Conservation (phyloP, 306 rosid species). For the Lablab purpureus region DNA sequence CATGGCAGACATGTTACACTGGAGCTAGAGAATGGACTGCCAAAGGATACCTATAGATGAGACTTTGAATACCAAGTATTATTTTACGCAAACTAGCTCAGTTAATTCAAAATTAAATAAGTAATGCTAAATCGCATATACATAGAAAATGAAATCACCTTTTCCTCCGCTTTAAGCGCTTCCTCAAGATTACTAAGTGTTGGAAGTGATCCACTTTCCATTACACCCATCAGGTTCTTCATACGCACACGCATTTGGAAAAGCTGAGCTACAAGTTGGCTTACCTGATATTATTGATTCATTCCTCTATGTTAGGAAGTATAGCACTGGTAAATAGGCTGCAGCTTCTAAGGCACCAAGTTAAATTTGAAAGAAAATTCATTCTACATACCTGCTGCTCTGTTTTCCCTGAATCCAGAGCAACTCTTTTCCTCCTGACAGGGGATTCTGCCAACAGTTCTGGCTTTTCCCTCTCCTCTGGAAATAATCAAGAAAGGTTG, state of each 20-base stretch:
- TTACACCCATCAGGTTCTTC: conserved; percentile 93
- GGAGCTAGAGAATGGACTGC: conserved; percentile 6
- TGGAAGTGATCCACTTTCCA: conserved; percentile 92
- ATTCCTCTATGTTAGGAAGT: conserved; percentile 35
- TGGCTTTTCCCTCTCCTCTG: conserved; percentile 98
- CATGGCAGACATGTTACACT: not conserved
- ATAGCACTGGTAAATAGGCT: conserved; percentile 24
- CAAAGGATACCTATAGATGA: conserved; percentile 24
- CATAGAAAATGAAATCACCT: conserved; percentile 60
- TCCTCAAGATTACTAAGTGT: conserved; percentile 87
- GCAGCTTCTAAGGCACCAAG: conserved; percentile 16
- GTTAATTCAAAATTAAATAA: conserved; percentile 1
- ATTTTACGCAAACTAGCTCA: conserved; percentile 6
- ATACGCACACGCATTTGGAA: conserved; percentile 97
- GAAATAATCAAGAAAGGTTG: conserved; percentile 44
- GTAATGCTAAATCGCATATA: conserved; percentile 1
- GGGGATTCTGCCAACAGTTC: conserved; percentile 95
- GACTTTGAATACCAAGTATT: not conserved
- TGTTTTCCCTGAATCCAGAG: conserved; percentile 91
- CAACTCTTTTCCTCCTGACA: conserved; percentile 86
- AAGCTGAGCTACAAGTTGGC: conserved; percentile 90
- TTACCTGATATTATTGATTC: conserved; percentile 65
- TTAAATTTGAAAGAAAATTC: conserved; percentile 31
- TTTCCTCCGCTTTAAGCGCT: conserved; percentile 84
- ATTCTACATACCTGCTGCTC: conserved; percentile 81